Evolutionary conservation across 228 moss, liverwort and hornwort species (phyloP).

Genomic region (Sphagnum fallax): DNA sequence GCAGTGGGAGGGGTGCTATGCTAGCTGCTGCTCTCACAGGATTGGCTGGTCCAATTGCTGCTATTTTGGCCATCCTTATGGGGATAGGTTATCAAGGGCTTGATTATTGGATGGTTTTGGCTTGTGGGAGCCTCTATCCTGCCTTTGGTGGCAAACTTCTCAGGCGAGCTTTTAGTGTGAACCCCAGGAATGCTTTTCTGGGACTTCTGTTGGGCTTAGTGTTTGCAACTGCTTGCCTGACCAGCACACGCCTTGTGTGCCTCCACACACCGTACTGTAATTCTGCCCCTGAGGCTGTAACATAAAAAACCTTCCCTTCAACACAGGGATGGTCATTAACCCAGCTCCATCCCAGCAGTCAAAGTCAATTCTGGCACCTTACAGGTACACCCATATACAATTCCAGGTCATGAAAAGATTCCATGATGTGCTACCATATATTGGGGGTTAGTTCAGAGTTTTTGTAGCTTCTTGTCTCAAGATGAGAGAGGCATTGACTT

Average conservation of each 20-base stretch:
- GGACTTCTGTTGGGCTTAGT: slow-evolving; percentile 57
- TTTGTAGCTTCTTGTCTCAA: too few relatives aligned
- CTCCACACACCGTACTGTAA: slow-evolving; percentile 38
- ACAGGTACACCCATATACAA: too few relatives aligned
- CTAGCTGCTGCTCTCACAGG: slow-evolving; percentile 44
- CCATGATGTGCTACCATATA: too few relatives aligned
- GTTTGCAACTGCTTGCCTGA: slow-evolving; percentile 49
- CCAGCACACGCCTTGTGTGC: slow-evolving; percentile 47
- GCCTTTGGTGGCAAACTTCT: slow-evolving; percentile 57
- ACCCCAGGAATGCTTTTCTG: slow-evolving; percentile 44
- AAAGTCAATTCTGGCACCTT: too few relatives aligned
- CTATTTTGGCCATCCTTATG: slow-evolving; percentile 40
- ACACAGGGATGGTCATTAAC: too few relatives aligned
- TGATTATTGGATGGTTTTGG: slow-evolving; percentile 50
- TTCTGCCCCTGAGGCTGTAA: slow-evolving; percentile 28
- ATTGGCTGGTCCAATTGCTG: slow-evolving; percentile 57
- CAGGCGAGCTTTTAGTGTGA: slow-evolving; percentile 50
- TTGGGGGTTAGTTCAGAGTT: too few relatives aligned
- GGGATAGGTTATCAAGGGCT: slow-evolving; percentile 37
- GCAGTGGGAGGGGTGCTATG: slow-evolving; percentile 35
- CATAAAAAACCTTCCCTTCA: not conserved
- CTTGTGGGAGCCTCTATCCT: slow-evolving; percentile 65
- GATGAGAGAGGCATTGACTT: too few relatives aligned
- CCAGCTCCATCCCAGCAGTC: too few relatives aligned
- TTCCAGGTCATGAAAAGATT: too few relatives aligned